Conservation (phyloP, 2,329 filamentous ascomycete species). For the Fusarium sp. region DNA sequence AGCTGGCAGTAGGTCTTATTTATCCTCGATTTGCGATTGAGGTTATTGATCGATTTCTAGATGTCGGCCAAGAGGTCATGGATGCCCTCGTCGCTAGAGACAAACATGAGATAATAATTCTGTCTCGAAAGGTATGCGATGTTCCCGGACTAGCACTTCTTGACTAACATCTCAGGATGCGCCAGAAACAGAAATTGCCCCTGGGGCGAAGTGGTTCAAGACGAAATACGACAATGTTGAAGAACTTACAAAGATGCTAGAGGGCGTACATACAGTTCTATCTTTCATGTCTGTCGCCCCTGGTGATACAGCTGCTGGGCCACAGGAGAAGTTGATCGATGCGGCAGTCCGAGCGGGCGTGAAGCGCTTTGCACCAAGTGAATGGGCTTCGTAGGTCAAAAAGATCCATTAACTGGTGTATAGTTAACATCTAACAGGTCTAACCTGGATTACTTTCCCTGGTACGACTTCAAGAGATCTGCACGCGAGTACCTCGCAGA, state of each 20-base stretch:
- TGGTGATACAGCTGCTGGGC: constrained; percentile 40
- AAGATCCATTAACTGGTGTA: accelerated
- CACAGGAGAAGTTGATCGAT: constrained; percentile 57
- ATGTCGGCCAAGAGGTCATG: constrained; percentile 62
- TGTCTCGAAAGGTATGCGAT: constrained; percentile 56
- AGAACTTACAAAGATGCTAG: constrained; percentile 50
- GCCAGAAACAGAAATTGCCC: not conserved
- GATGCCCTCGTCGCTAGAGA: constrained; percentile 57
- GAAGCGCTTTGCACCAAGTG: constrained; percentile 68
- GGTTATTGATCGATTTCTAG: constrained; percentile 42
- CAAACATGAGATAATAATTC: constrained; percentile 62
- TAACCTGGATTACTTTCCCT: constrained; percentile 11
- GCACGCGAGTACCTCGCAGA: constrained; percentile 60
- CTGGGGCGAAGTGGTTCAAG: constrained; percentile 13
- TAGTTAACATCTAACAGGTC: not conserved
- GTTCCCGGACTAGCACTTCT: no score
- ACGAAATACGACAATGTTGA: constrained; percentile 47
- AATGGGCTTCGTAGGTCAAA: constrained; percentile 57
- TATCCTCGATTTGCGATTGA: no score
- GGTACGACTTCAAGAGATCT: constrained; percentile 53
- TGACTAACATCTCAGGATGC: constrained; percentile 11
- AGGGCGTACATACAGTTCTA: constrained; percentile 61
- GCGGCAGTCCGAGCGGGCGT: constrained; percentile 67
- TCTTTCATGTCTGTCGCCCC: constrained; percentile 56
- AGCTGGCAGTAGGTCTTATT: constrained; percentile 25